A percentile compares a stretch with the other conserved stretches of the same genome.
phyloP scores from a whole-genome alignment of 768 basidiomycete genomes.

The Lactarius evosmus region DNA sequence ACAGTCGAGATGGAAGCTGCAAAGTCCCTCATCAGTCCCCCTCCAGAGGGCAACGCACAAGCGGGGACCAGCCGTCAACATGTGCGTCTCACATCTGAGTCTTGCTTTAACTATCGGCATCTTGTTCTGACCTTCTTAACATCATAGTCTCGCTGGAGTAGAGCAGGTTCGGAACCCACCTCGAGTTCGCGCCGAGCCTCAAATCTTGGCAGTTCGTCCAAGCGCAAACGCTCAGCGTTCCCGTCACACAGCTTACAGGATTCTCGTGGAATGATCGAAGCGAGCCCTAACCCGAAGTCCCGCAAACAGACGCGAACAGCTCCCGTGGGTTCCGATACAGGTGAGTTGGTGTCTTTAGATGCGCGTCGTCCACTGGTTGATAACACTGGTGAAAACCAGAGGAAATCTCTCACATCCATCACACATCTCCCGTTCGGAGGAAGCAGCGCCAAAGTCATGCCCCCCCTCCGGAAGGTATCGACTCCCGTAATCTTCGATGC shows the following conservation, averaged over 20 bases:
- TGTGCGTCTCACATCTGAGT: constrained; percentile 11
- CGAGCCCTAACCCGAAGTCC: constrained; percentile 60
- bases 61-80: constrained; percentile 6
- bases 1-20: constrained; percentile 21
- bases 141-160: constrained; percentile 26
- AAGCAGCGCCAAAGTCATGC: constrained; percentile 27
- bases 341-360: constrained; percentile 7
- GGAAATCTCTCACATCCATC: neutral
- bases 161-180: constrained; percentile 27
- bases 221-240: constrained; percentile 41
- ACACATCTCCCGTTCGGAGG: constrained; percentile 1
- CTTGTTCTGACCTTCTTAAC: constrained; percentile 5
- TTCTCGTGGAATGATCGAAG: constrained; percentile 33
- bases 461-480: constrained; percentile 26
- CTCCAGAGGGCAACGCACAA: constrained; percentile 21
- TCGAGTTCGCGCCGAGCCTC: constrained; percentile 15
- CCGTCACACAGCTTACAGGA: constrained; percentile 24
- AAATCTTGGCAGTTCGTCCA: constrained; percentile 26
- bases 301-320: constrained; percentile 43
- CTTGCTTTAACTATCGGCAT: constrained; percentile 13
- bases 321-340: neutral
- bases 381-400: neutral
- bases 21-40: constrained; percentile 26
- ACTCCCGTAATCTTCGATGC: constrained; percentile 32
- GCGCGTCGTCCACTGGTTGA: neutral